phyloP scores from a whole-genome alignment of 768 basidiomycete species.

The Mycena venus region DNA sequence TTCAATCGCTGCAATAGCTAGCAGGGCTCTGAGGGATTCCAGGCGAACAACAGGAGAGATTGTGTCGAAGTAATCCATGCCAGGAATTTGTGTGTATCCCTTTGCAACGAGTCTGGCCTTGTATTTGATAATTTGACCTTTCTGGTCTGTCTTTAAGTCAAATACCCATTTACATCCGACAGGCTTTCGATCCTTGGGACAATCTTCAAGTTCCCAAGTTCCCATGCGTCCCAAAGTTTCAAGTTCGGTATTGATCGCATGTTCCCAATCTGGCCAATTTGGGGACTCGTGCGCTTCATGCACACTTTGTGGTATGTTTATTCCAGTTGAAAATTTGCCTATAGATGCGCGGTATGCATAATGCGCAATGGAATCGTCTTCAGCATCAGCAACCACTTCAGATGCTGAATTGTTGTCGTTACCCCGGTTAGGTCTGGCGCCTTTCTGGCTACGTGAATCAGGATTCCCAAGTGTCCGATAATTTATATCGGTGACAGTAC shows the following conservation, averaged over 20 bases:
- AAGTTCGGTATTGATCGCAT: no score
- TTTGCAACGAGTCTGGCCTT: slow-evolving; percentile 3
- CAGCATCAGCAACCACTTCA: neutral
- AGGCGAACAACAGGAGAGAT: slow-evolving; percentile 1
- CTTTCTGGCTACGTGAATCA: neutral
- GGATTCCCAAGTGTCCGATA: neutral
- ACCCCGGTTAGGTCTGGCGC: neutral
- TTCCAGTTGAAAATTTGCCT: neutral
- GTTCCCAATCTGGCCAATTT: no score
- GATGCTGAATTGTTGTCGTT: no score
- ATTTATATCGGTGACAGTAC: neutral
- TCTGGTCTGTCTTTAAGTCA: no score
- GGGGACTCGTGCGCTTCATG: no score
- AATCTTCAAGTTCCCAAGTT: no score
- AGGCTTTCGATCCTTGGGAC: no score
- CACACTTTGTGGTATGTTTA: neutral
- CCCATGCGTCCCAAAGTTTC: no score
- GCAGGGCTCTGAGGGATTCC: neutral
- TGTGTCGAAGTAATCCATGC: slow-evolving; percentile 3
- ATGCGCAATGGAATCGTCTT: neutral
- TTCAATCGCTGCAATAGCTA: slow-evolving; percentile 1
- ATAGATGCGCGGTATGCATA: slow-evolving; percentile 1
- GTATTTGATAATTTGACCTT: no score
- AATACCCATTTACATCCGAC: no score
- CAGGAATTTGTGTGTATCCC: slow-evolving; percentile 7